Percentiles rank a stretch among this genome's conserved stretches.
phyloP scores from a whole-genome alignment of 768 basidiomycete species.

The Boletellus emodensis region DNA sequence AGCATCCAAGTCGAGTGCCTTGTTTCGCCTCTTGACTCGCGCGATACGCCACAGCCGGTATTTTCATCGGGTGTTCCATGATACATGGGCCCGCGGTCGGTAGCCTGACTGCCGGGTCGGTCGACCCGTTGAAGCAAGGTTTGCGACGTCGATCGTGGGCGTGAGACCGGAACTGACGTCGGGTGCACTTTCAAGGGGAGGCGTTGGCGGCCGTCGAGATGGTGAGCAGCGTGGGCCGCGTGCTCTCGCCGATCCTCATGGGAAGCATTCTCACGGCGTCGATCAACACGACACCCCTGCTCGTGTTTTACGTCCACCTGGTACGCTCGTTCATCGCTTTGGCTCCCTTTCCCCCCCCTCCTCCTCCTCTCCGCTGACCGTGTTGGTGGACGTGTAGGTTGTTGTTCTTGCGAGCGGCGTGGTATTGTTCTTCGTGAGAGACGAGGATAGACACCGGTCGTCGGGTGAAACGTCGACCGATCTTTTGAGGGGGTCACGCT shows the following conservation, averaged over 20 bases:
- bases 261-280: constrained; percentile 25
- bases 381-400: constrained; percentile 5
- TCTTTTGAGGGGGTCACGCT: too few species aligned
- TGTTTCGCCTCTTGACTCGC: neutral
- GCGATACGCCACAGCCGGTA: constrained; percentile 9
- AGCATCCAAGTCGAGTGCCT: neutral
- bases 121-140: constrained; percentile 29
- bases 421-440: constrained; percentile 24
- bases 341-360: too few species aligned
- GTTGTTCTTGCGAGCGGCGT: constrained; percentile 7
- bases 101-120: constrained; percentile 28
- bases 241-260: constrained; percentile 29
- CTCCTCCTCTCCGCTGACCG: neutral
- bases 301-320: constrained; percentile 24
- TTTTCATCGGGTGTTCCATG: constrained; percentile 10
- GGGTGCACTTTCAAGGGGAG: constrained; percentile 19
- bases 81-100: constrained; percentile 15
- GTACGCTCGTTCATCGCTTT: constrained; percentile 1
- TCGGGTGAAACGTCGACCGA: constrained; percentile 3
- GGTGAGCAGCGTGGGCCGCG: constrained; percentile 13
- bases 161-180: neutral
- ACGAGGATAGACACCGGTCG: constrained; percentile 14
- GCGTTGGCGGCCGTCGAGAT: constrained; percentile 30
- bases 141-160: neutral
- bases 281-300: constrained; percentile 17